phyloP scores from a whole-genome alignment of 2,329 filamentous ascomycete genomes.

The Alternaria novae-zelandiae region DNA sequence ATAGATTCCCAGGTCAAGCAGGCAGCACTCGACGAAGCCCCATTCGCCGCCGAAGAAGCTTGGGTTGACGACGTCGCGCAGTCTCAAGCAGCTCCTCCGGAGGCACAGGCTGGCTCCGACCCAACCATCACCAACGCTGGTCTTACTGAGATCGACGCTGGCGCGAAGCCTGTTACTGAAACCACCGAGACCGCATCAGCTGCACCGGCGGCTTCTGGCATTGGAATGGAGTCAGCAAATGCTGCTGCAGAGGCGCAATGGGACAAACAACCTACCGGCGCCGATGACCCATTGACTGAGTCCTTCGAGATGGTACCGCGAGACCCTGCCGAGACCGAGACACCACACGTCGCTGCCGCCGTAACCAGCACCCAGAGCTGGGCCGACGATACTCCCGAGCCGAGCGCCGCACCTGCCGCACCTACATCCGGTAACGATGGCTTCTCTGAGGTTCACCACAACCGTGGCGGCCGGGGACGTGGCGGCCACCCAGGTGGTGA shows the following conservation, averaged over 20 bases:
- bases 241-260: constrained; percentile 69
- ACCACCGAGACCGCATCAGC: constrained; percentile 29
- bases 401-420: constrained; percentile 33
- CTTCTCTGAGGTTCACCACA: constrained; percentile 70
- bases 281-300: constrained; percentile 63
- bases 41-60: constrained; percentile 62
- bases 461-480: constrained; percentile 58
- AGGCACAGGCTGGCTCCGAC: constrained; percentile 59
- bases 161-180: constrained; percentile 39
- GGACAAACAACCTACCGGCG: constrained; percentile 61
- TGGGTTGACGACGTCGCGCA: constrained; percentile 58
- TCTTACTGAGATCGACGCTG: constrained; percentile 68
- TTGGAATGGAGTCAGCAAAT: constrained; percentile 53
- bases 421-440: constrained; percentile 62
- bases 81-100: constrained; percentile 48
- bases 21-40: constrained; percentile 53
- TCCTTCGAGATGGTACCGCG: constrained; percentile 79
- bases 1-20: constrained; percentile 67
- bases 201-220: constrained; percentile 47
- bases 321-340: constrained; percentile 76
- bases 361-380: constrained; percentile 76
- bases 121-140: constrained; percentile 71
- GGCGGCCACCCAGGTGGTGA: constrained; percentile 51
- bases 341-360: constrained; percentile 57
- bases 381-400: constrained; percentile 73